A percentile compares a stretch with the other conserved stretches of the same genome.
Evolutionary conservation across 2,329 filamentous ascomycete genomes (phyloP).

Genomic region (Ascochyta lentis): DNA sequence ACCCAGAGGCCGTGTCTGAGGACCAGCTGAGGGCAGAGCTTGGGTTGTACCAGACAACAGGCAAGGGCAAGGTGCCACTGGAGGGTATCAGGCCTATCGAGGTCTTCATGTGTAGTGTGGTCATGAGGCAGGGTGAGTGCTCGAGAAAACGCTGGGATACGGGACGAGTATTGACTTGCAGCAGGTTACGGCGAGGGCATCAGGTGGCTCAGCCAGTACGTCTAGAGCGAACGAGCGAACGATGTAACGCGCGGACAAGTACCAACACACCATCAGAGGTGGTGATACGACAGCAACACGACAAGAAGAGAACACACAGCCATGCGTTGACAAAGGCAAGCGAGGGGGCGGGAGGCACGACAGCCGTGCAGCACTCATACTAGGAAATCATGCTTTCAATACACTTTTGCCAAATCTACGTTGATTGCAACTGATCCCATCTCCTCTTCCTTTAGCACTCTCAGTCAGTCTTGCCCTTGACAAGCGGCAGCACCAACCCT

Average conservation of each 20-base stretch:
- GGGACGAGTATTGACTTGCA: constrained; percentile 1
- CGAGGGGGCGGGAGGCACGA: background rate
- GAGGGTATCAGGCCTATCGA: constrained; percentile 67
- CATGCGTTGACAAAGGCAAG: background rate
- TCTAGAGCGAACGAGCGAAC: constrained; percentile 26
- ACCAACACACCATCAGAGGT: background rate
- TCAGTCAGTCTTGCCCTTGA: constrained; percentile 13
- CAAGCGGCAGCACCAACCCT: constrained; percentile 29
- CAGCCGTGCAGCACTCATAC: background rate
- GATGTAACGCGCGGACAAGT: background rate
- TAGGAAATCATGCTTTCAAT: background rate
- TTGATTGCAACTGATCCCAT: background rate
- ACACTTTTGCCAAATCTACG: background rate
- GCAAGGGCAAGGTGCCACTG: constrained; percentile 42
- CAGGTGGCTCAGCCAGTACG: constrained; percentile 50
- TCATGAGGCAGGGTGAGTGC: constrained; percentile 79
- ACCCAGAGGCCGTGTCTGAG: constrained; percentile 92
- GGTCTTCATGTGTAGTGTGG: constrained; percentile 96
- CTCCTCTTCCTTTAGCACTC: background rate
- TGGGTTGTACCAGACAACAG: constrained; percentile 76
- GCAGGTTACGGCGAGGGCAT: constrained; percentile 47
- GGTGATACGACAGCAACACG: background rate
- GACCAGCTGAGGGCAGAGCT: constrained; percentile 91
- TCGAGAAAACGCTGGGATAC: background rate
- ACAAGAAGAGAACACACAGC: background rate